These are phyloP conservation scores for Tylopilus vinaceipallidus DNA, from an alignment of 768 basidiomycete species.

Conservation along the genomic window DNA sequence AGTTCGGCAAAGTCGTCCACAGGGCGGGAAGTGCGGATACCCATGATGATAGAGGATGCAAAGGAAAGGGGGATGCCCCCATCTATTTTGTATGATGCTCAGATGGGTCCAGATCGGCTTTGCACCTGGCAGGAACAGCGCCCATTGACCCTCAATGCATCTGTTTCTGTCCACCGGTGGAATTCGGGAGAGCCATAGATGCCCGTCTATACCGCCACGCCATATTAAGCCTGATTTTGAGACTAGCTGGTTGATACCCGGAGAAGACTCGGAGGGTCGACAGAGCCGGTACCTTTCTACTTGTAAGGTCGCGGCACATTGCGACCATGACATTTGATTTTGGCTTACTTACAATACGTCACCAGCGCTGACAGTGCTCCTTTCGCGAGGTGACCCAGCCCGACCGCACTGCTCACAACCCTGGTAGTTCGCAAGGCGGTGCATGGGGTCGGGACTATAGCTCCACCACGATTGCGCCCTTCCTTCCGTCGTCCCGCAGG, in stretches of 20 bases:
- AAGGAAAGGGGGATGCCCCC: not conserved
- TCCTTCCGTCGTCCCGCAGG: conserved; percentile 9
- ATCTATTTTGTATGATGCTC: not conserved
- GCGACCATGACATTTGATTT: no score
- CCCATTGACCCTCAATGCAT: no score
- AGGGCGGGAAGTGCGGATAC: not conserved
- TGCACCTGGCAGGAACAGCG: no score
- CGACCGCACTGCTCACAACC: no score
- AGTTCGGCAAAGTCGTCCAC: not conserved
- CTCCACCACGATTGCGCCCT: conserved; percentile 1
- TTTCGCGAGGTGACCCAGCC: no score
- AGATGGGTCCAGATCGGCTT: not conserved
- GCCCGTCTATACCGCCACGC: no score
- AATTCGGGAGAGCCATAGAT: no score
- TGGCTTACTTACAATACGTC: no score
- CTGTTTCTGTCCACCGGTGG: no score
- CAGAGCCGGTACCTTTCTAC: no score
- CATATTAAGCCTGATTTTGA: not conserved
- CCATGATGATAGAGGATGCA: not conserved
- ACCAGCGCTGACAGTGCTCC: no score
- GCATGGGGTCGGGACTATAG: not conserved
- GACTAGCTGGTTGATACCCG: not conserved
- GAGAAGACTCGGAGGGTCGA: not conserved
- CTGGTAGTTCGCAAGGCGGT: not conserved
- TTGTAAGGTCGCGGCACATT: no score